These are phyloP conservation scores for Seiridium unicorne DNA, from an alignment of 2,329 filamentous ascomycete species.

Conservation along the genomic window DNA sequence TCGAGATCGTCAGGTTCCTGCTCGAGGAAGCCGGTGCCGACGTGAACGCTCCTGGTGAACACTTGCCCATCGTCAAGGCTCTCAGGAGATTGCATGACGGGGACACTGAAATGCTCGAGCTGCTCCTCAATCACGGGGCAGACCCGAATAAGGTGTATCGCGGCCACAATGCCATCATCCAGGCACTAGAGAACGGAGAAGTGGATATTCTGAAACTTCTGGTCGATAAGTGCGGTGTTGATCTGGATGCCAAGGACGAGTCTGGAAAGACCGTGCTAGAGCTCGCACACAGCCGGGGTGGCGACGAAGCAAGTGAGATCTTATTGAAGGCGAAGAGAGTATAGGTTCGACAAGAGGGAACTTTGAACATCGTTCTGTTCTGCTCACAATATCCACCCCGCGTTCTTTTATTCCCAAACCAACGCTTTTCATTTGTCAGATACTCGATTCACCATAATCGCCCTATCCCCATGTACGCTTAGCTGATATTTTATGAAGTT, in stretches of 20 bases:
- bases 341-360: neutral
- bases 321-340: conserved; percentile 29
- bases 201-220: conserved; percentile 51
- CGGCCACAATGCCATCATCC: conserved; percentile 64
- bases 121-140: conserved; percentile 61
- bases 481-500: conserved; percentile 1
- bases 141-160: conserved; percentile 68
- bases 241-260: conserved; percentile 53
- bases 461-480: conserved; percentile 4
- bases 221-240: conserved; percentile 45
- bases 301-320: conserved; percentile 55
- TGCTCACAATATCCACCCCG: neutral
- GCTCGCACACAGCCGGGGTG: conserved; percentile 56
- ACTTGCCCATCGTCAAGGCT: conserved; percentile 69
- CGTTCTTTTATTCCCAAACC: neutral
- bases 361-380: neutral
- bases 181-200: conserved; percentile 65
- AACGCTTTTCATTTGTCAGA: conserved; percentile 1
- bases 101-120: conserved; percentile 59
- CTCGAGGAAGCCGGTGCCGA: conserved; percentile 55
- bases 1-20: conserved; percentile 60
- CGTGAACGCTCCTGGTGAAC: conserved; percentile 66
- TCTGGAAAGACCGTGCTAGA: conserved; percentile 53
- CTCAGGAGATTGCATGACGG: conserved; percentile 56
- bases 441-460: neutral